Evolutionary conservation across 139 green algal species (phyloP), one percentile per base, ranked within the genome.

Genomic region (Penium margaritaceum): DNA sequence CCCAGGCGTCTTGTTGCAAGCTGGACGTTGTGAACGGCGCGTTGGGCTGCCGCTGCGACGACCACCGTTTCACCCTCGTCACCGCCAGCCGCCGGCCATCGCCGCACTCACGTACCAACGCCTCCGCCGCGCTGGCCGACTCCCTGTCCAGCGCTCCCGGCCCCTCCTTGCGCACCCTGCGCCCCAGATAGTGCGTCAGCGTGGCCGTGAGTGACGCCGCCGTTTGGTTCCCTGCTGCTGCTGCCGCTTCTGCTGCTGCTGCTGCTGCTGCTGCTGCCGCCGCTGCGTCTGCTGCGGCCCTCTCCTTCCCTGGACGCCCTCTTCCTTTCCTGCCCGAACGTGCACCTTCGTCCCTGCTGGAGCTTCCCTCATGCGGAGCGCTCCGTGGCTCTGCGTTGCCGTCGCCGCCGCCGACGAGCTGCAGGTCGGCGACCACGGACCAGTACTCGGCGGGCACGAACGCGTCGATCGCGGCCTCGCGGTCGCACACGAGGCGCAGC

Each of bases 401-500:
- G n/a, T n/a, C n/a, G n/a, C n/a, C n/a, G n/a, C 39, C 43, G 46
- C 51, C 66, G 4, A 24, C 46, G 27, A 5, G 4, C 30, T 67
- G 17, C 5, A 78, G 47, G 5, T 3, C 24, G 9, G 67, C 75
- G 17, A 64, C 29, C 1, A 81, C 70, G 6, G 70, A 55, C 75
- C 75, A 81, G 51, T 81, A 67, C 60, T 81, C 75, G n/a, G 75
- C 70, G 46, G 19, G 3, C 21, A 68, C 34, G 77, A 95, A 95
- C 1, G 65, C 41, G 38, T 89, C 83, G 0, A 92, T 75, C 57
- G 86, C 84, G 12, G 60, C 76, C 79, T 97, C 92, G 0, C 92
- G 64, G 54, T 96, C 90, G 32, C 77, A 90, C 29, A 96, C 68
- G 51, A 97, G 63, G 3, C 89, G 81, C 69, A 97, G 81, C 55